Evolutionary conservation across 2,329 filamentous ascomycete species (phyloP).

Genomic region (Dryadomyces sulphureus): DNA sequence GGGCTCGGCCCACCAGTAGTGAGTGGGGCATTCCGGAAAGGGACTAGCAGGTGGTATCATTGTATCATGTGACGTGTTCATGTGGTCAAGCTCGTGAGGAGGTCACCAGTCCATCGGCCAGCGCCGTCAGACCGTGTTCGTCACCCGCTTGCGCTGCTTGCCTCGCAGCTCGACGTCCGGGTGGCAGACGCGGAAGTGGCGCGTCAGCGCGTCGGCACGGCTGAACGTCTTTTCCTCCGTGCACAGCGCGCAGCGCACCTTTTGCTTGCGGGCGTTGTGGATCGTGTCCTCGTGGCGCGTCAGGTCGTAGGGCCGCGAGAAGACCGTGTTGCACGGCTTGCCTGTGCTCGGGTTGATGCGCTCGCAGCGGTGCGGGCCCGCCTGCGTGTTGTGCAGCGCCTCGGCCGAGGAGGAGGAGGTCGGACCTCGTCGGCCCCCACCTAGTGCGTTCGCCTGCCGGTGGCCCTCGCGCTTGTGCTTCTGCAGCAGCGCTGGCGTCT

Average conservation of each 20-base stretch:
- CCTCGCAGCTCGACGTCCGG: constrained; percentile 76
- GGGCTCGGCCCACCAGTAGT: too few relatives aligned
- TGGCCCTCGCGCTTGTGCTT: constrained; percentile 94
- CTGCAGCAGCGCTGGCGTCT: constrained; percentile 72
- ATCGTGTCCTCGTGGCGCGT: constrained; percentile 96
- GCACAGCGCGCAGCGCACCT: constrained; percentile 84
- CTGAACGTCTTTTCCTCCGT: constrained; percentile 96
- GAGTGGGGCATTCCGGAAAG: too few relatives aligned
- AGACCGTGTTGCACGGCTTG: constrained; percentile 87
- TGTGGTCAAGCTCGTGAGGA: too few relatives aligned
- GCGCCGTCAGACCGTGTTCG: constrained; percentile 6
- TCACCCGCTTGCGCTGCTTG: constrained; percentile 30
- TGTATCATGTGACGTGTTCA: too few relatives aligned
- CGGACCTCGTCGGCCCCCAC: constrained; percentile 16
- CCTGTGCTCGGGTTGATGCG: constrained; percentile 89
- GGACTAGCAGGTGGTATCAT: too few relatives aligned
- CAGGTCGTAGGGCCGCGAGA: constrained; percentile 90
- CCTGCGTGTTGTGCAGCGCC: constrained; percentile 61
- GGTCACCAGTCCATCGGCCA: too few relatives aligned
- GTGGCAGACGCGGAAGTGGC: constrained; percentile 90
- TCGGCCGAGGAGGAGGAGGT: neutral
- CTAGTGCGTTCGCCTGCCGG: constrained; percentile 50
- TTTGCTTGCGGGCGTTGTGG: constrained; percentile 86
- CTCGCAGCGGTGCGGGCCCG: constrained; percentile 84
- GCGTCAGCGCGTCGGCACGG: constrained; percentile 81